Base-by-base conservation (phyloP, 768 basidiomycete species). In the Tulasnella sp. region DNA sequence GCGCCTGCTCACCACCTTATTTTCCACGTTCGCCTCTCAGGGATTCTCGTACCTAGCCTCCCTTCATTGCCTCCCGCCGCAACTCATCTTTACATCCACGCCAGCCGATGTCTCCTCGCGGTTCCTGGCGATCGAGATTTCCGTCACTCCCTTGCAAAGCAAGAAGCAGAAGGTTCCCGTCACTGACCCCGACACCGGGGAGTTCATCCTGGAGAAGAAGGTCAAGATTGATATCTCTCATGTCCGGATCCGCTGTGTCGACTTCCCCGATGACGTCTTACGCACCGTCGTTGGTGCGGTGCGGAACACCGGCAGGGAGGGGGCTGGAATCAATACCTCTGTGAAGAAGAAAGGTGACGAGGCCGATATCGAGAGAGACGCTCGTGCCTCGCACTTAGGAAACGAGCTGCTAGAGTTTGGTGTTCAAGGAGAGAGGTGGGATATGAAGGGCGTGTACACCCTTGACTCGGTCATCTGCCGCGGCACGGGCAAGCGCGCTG, bases 381-480 rank as follows among this genome's bases (percentile, higher is more conserved):
- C 6, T n/a, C 32, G 40, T n/a, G 32, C 72, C 29, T 40, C 40
- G 11, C 20, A n/a, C 23, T n/a, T 23, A 6, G 35, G 73, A 20
- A 71, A 57, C 37, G 76, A 77, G 61, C 76, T 77, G 13, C 61
- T 77, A 5, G 61, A 77, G 35, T 77, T 77, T 70, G 76, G 76
- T 23, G 76, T 77, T 13, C 76, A 77, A 32, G 76, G 61, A 5
- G 76, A 77, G 57, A 61, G 70, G 42, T 77, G 76, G 76, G 76
- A 77, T 39, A 69, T 51, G 32, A 77, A 77, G 70, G 76, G 76
- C 37, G 76, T 77, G 35, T 77, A 77, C 37, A 35, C n/a, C 70
- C 76, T 77, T n/a, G 76, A 77, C 37, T 77, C 76, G 23, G 76
- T 77, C 23, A 77, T 77, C 76, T 26, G 70, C 76, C 51, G 76